A percentile compares a stretch with the other conserved stretches of the same genome.
phyloP scores from a whole-genome alignment of 2,329 filamentous ascomycete species.

The Rosellinia necatrix region DNA sequence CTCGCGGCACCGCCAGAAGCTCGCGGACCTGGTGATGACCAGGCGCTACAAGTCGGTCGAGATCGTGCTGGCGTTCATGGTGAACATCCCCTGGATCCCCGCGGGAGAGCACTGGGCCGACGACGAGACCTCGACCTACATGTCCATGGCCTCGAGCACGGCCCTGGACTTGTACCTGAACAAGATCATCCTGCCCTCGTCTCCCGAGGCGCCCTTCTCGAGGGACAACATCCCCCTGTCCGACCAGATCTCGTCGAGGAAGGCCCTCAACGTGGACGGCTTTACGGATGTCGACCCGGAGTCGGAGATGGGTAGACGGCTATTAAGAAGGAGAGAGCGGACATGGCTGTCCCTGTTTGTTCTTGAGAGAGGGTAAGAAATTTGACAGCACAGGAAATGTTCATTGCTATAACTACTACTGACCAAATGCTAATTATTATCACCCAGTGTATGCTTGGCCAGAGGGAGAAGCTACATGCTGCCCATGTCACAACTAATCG shows the following conservation, averaged over 20 bases:
- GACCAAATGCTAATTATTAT: slow-evolving; percentile 27
- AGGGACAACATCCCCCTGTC: slow-evolving; percentile 60
- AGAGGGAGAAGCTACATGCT: slow-evolving; percentile 71
- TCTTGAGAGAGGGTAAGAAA: slow-evolving; percentile 65
- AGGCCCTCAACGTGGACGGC: slow-evolving; percentile 69
- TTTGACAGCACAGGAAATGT: neutral
- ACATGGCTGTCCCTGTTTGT: slow-evolving; percentile 75
- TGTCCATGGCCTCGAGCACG: slow-evolving; percentile 71
- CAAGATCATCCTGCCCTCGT: slow-evolving; percentile 65
- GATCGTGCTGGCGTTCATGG: slow-evolving; percentile 75
- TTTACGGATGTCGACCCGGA: slow-evolving; percentile 65
- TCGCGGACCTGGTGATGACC: slow-evolving; percentile 65
- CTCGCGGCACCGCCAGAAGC: slow-evolving; percentile 64
- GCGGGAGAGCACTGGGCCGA: slow-evolving; percentile 70
- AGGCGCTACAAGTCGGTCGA: slow-evolving; percentile 71
- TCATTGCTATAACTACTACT: neutral
- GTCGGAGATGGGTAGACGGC: slow-evolving; percentile 63
- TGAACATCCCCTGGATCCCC: slow-evolving; percentile 77
- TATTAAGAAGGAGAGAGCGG: slow-evolving; percentile 68
- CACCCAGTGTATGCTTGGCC: slow-evolving; percentile 65
- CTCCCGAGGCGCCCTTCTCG: slow-evolving; percentile 50
- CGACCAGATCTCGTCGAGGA: slow-evolving; percentile 70
- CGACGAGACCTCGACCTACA: slow-evolving; percentile 73
- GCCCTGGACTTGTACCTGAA: slow-evolving; percentile 72
- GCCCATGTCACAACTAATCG: slow-evolving; percentile 67